A percentile compares a stretch with the other conserved stretches of the same genome.
phyloP scores from a whole-genome alignment of 306 rosid species.

The Urtica urens region DNA sequence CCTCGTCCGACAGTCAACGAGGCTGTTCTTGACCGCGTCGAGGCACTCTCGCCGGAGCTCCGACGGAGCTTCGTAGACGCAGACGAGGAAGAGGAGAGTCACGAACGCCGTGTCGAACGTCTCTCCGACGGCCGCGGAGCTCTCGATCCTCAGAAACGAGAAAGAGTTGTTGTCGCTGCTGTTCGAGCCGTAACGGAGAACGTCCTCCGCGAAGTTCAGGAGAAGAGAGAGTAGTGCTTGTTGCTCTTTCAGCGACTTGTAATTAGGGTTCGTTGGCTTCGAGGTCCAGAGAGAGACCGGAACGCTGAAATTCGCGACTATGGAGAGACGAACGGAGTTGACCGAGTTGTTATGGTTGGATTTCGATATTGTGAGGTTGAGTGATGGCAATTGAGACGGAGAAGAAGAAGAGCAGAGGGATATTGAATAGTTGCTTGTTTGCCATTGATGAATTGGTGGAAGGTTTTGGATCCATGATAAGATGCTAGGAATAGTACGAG shows the following conservation, averaged over 20 bases:
- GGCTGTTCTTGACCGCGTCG: conserved; percentile 25
- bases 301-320: conserved; percentile 49
- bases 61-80: conserved; percentile 70
- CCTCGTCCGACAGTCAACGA: conserved; percentile 34
- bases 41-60: conserved; percentile 52
- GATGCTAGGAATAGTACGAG: conserved; percentile 42
- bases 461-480: conserved; percentile 68
- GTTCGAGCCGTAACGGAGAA: conserved; percentile 72
- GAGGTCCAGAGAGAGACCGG: conserved; percentile 79
- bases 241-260: conserved; percentile 16
- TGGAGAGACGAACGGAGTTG: conserved; percentile 27
- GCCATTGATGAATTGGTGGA: conserved; percentile 69
- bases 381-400: conserved; percentile 61
- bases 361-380: conserved; percentile 46
- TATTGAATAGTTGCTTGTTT: conserved; percentile 24
- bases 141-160: conserved; percentile 38
- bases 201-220: conserved; percentile 45
- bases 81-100: conserved; percentile 57
- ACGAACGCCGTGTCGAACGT: conserved; percentile 58
- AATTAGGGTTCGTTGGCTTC: conserved; percentile 31
- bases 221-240: conserved; percentile 43
- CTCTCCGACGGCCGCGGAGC: conserved; percentile 22
- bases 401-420: conserved; percentile 34
- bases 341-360: conserved; percentile 18
- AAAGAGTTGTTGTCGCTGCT: conserved; percentile 29